Conservation (phyloP, 805 yeast species). For the Scheffersomyces coipomensis region DNA sequence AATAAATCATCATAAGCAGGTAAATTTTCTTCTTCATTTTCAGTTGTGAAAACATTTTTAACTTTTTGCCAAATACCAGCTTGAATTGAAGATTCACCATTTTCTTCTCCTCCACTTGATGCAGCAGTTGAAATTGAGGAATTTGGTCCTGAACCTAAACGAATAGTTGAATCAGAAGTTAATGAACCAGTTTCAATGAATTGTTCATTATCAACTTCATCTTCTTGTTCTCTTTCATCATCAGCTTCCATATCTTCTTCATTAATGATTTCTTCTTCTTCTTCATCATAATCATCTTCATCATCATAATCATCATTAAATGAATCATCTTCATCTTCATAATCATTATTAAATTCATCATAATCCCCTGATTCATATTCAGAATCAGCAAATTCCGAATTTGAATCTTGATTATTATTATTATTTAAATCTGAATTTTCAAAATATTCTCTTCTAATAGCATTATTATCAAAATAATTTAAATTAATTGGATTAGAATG, state of each 20-base stretch:
- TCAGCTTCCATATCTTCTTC: conserved; percentile 16
- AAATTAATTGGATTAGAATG: neutral
- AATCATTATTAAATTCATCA: too few relatives aligned
- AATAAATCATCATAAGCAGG: conserved; percentile 77
- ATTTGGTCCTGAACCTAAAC: too few relatives aligned
- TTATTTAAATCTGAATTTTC: neutral
- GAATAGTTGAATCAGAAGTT: conserved; percentile 2
- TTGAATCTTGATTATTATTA: neutral
- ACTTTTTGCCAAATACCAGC: conserved; percentile 42
- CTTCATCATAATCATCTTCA: conserved; percentile 24
- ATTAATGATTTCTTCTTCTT: conserved; percentile 17
- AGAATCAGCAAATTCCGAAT: conserved; percentile 32
- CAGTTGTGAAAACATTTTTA: conserved; percentile 35
- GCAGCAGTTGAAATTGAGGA: neutral
- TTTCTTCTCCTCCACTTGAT: neutral
- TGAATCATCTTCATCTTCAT: conserved; percentile 9
- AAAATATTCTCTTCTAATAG: neutral
- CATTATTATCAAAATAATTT: neutral
- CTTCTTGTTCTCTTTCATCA: conserved; percentile 12
- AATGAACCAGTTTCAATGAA: conserved; percentile 1
- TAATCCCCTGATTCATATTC: conserved; percentile 25
- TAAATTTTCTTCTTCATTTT: conserved; percentile 35
- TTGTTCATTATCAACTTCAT: conserved; percentile 5
- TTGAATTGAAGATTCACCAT: neutral
- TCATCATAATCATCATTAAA: conserved; percentile 4